Evolutionary conservation across 192 early-diverging fungal genomes (phyloP), one percentile per base, ranked within the genome.

Genomic region (Linnemannia zychae): DNA sequence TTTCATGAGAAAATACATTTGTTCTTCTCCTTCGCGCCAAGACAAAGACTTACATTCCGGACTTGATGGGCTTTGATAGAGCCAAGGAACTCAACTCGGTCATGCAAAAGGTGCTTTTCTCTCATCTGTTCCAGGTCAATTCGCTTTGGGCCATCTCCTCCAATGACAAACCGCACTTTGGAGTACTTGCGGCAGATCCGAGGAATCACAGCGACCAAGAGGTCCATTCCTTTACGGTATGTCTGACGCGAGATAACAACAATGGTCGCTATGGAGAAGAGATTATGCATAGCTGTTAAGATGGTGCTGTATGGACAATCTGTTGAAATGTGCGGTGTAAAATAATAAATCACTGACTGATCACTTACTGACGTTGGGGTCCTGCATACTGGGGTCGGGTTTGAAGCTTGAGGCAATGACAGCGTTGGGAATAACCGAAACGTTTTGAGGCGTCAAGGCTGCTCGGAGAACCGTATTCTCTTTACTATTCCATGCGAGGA

Each of bases 41-140:
- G 22, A 36, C 20, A 40, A 53, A 15, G 16, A 37, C 79, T 57
- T 87, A 99, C 97, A 76, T 95, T 92, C 17, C 96, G 90, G 7
- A 99, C 95, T 80, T 97, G 89, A 38, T 94, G 92, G 44, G 97
- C 95, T 70, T 91, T 90, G 33, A 99, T 94, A 4, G 94, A 88
- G 1, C 98, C 98, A 31, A 99, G 82, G 33, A 99, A 87, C 76
- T 94, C 92, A 0, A 99, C 97, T 15, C 97, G 93, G 84, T 98
- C 97, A 85, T 99, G 97, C 67, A 99, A 87, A 65, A 95, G 90
- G 87, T 98, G 89, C 52, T 93, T 95, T 75, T 99, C 98, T 44
- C 97, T 93, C 97, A 99, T 98, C 87, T 98, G 97, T 77, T 99
- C 98, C 80, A 99, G 87, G 67, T 99, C 97, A n/a, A 98, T 95